Conservation (phyloP, 345 rosid species). For the Eucalyptus melliodora region DNA sequence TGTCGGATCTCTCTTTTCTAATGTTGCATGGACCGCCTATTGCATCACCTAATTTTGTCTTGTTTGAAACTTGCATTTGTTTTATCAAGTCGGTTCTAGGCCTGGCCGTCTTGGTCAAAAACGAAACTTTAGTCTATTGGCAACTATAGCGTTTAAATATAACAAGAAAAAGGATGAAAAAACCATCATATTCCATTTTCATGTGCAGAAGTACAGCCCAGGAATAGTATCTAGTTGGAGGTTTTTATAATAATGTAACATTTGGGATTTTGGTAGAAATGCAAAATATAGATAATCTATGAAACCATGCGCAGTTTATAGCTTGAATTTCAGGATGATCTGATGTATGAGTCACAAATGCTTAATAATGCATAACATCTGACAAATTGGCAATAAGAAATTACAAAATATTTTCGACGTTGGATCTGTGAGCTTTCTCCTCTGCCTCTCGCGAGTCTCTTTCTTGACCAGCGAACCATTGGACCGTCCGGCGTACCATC, state of each 20-base stretch:
- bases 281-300: background rate
- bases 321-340: background rate
- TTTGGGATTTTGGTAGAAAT: background rate
- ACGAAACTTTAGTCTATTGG: background rate
- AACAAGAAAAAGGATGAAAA: background rate
- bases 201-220: background rate
- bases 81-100: background rate
- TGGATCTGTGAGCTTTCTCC: background rate
- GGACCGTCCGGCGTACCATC: constrained; percentile 20
- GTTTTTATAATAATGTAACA: background rate
- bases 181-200: background rate
- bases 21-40: background rate
- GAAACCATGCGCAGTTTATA: background rate
- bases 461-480: constrained; percentile 23
- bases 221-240: background rate
- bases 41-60: background rate
- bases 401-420: background rate
- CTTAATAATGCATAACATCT: background rate
- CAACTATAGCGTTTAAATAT: background rate
- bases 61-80: background rate
- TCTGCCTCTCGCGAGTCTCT: background rate
- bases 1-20: background rate
- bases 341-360: background rate
- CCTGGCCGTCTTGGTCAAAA: background rate
- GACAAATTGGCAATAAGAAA: background rate